Evolutionary conservation across 768 basidiomycete genomes (phyloP).

Genomic region (Hysterangium stoloniferum): DNA sequence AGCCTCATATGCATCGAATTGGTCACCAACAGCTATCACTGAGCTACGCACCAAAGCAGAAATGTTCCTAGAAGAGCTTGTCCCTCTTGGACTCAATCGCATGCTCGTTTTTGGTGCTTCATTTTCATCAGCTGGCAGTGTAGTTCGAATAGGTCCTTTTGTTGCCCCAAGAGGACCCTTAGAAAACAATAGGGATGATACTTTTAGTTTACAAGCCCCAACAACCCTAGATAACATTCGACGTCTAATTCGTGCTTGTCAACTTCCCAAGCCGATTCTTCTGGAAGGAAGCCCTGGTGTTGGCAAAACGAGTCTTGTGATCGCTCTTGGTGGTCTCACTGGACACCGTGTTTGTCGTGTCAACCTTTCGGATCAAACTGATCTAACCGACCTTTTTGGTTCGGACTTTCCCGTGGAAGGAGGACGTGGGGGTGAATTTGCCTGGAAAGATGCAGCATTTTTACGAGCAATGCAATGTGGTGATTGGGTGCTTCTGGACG

Average conservation of each 20-base stretch:
- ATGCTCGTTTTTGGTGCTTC: slow-evolving; percentile 19
- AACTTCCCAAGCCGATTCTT: slow-evolving; percentile 84
- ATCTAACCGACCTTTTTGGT: slow-evolving; percentile 92
- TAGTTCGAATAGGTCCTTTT: slow-evolving; percentile 67
- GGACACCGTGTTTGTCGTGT: slow-evolving; percentile 83
- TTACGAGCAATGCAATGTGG: slow-evolving; percentile 89
- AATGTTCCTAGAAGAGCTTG: slow-evolving; percentile 45
- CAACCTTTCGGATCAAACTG: slow-evolving; percentile 97
- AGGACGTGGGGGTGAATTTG: slow-evolving; percentile 84
- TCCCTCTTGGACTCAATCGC: slow-evolving; percentile 30
- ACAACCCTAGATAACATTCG: slow-evolving; percentile 84
- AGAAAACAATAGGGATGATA: slow-evolving; percentile 23
- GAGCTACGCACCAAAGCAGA: slow-evolving; percentile 54
- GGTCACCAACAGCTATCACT: slow-evolving; percentile 51
- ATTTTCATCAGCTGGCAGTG: slow-evolving; percentile 22
- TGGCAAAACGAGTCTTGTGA: slow-evolving; percentile 90
- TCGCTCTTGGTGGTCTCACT: slow-evolving; percentile 73
- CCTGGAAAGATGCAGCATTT: slow-evolving; percentile 97
- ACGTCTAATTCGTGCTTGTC: slow-evolving; percentile 84
- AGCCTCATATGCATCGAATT: slow-evolving; percentile 57
- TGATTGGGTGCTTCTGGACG: slow-evolving; percentile 95
- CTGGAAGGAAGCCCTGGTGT: slow-evolving; percentile 98
- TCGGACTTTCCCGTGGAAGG: slow-evolving; percentile 94
- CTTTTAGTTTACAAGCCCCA: slow-evolving; percentile 81
- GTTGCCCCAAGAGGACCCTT: slow-evolving; percentile 52